Base-by-base conservation (phyloP, 2,329 filamentous ascomycete species). In the Hypoxylon sp. region DNA sequence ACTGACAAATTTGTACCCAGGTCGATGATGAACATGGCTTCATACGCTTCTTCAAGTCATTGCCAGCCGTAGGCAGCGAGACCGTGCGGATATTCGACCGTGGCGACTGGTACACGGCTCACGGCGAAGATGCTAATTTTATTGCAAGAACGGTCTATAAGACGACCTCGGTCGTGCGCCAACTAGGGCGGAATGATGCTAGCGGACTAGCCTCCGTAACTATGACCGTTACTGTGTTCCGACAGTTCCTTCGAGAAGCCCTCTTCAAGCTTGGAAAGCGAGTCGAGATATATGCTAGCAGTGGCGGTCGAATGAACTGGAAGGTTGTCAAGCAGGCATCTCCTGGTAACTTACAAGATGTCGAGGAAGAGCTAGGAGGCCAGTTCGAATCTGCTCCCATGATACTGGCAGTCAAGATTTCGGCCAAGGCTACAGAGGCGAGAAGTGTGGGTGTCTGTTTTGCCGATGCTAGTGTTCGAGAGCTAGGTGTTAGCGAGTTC, bases 21-120 rank as follows among this genome's bases (percentile, higher is more conserved):
- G 93, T 98, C 78, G 97, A 99, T 77, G 96, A 99, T 78, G 96
- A 99, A 84, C 90, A 91, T 77, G 94, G 95, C 73, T 99, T 99
- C 85, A 98, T 98, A 83, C 93, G 91, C 74, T 97, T 94, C 83
- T 99, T 97, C 85, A 95, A 95, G 75, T 91, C 90, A n/a, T 86
- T 99, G 2, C 90, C 94, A 5, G 76, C 84, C 13, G 89, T 90
- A 59, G 88, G 90, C 74, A 87, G 90, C 42, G 91, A 92, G 60
- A 94, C 93, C 0, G 87, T 99, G 59, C 91, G 96, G 59, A 91
- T 99, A 67, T 98, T 98, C 78, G 94, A 98, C 77, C 90, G 96
- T 71, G 92, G 93, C 37, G 96, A 99, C 78, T 99, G 91, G 87
- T 98, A 98, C 80, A 97, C 95, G 5, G 92, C 94, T n/a, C 94